Conservation (phyloP, 2,329 filamentous ascomycete genomes). For the Fusarium illudens region DNA sequence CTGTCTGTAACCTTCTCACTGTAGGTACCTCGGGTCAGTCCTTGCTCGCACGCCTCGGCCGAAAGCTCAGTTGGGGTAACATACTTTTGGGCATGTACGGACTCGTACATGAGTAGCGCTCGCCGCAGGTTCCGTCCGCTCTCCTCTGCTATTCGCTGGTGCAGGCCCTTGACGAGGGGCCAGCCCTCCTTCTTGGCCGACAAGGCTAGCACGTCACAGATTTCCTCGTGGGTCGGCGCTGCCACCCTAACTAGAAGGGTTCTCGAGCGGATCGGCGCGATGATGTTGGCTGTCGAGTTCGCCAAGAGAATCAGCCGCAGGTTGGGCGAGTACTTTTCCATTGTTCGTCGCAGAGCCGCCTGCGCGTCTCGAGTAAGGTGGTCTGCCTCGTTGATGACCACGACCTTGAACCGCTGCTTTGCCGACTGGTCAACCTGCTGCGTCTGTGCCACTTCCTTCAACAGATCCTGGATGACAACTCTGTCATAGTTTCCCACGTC, state of each 20-base stretch:
- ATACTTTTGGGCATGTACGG: constrained; percentile 96
- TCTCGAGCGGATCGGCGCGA: constrained; percentile 94
- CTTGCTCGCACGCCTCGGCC: background rate
- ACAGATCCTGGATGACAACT: constrained; percentile 91
- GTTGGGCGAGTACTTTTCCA: constrained; percentile 99
- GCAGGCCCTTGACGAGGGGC: constrained; percentile 77
- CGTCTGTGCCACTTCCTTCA: constrained; percentile 98
- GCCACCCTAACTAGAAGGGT: constrained; percentile 92
- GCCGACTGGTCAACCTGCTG: constrained; percentile 97
- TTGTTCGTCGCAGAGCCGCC: constrained; percentile 90
- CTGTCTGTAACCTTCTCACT: constrained; percentile 91
- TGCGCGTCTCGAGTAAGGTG: constrained; percentile 94
- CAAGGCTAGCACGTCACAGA: constrained; percentile 76
- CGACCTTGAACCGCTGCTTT: constrained; percentile 94
- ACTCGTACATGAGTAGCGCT: constrained; percentile 95
- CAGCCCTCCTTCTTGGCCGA: constrained; percentile 83
- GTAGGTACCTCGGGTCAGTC: constrained; percentile 45
- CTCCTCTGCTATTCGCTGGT: constrained; percentile 86
- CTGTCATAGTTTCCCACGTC: constrained; percentile 97
- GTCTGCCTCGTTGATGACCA: constrained; percentile 99
- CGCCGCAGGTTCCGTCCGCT: constrained; percentile 90
- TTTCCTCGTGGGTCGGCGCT: constrained; percentile 86
- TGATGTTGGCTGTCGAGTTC: constrained; percentile 97
- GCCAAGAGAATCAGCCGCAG: constrained; percentile 89
- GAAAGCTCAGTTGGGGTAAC: constrained; percentile 42